A percentile compares a stretch with the other conserved stretches of the same genome.
phyloP scores from a whole-genome alignment of 148 eudicot species.

The Euryodendron excelsum region DNA sequence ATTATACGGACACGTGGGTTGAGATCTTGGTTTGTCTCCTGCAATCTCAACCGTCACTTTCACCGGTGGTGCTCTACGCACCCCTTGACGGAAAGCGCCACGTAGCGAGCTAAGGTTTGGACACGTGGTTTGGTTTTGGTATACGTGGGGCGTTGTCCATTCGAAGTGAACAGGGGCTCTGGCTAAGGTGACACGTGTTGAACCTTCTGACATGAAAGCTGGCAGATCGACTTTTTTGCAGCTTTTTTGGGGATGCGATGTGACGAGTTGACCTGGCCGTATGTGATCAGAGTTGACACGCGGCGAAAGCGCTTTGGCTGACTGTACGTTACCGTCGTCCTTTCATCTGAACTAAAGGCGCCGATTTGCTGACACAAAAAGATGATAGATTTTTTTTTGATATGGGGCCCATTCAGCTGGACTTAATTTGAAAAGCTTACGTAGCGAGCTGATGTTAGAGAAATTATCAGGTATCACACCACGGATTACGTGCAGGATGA shows the following conservation, averaged over 20 bases:
- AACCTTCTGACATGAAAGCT: background rate
- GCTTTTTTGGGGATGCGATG: background rate
- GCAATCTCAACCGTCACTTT: background rate
- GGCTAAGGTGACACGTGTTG: background rate
- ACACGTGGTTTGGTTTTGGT: background rate
- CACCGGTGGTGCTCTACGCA: background rate
- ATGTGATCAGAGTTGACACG: background rate
- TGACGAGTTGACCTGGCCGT: background rate
- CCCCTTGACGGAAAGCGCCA: background rate
- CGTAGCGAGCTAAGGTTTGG: background rate
- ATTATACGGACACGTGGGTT: conserved; percentile 7
- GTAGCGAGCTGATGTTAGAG: no score
- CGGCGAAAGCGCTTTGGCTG: conserved; percentile 4
- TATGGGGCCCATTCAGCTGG: no score
- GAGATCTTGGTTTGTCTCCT: background rate
- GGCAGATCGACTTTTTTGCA: background rate
- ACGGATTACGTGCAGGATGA: no score
- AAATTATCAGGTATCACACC: no score
- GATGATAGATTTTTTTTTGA: no score
- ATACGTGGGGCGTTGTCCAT: background rate
- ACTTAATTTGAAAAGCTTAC: no score
- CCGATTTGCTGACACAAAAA: no score
- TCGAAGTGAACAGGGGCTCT: background rate
- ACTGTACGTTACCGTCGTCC: no score
- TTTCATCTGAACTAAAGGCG: no score